Evolutionary conservation across 2,329 filamentous ascomycete genomes (phyloP), one percentile per base, ranked within the genome.

Genomic region (Colletotrichum tropicale): DNA sequence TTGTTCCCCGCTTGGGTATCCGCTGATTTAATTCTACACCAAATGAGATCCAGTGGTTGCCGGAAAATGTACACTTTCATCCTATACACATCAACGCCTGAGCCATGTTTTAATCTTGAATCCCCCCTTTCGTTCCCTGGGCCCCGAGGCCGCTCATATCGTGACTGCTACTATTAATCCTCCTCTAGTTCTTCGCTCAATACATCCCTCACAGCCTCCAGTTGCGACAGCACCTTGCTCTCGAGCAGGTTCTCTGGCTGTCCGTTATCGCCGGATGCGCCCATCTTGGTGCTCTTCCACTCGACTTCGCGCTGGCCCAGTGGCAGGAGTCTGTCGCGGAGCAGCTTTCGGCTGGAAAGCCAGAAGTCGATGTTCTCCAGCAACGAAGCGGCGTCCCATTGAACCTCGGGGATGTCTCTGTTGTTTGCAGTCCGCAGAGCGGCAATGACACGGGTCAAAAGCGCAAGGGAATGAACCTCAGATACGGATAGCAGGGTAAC

Each of bases 301-400:
- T 93, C 93, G 58, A 90, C 87, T 84, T 98, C 96, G 76, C 93
- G 91, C 80, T 93, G 90, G 32, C 91, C 94, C 24, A 94, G 88
- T 1, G 96, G 92, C 66, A 96, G 88, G 64, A 98, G 90, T 32
- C 94, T 89, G 78, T 95, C 93, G 68, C 93, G 90, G 71, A 98
- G 86, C 70, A 93, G 86, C 78, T 92, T 91, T 74, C 92, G 90
- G 69, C 93, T 93, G 32, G 91, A 89, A 43, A 98, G 86, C 89
- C 95, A 95, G 78, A 94, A 94, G 78, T 98, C 95, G 7, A 98
- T 91, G 80, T 97, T 95, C 82, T 98, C 96, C 78, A 94, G 90
- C 62, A 98, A 90, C 3, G 89, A 88, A 1, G 89, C 88, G 15
- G 91, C 89, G 81, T 98, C 95, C 93, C 95, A 98, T 68, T 91